Evolutionary conservation across 768 basidiomycete species (phyloP).

Genomic region (Filobasidium wieringae): DNA sequence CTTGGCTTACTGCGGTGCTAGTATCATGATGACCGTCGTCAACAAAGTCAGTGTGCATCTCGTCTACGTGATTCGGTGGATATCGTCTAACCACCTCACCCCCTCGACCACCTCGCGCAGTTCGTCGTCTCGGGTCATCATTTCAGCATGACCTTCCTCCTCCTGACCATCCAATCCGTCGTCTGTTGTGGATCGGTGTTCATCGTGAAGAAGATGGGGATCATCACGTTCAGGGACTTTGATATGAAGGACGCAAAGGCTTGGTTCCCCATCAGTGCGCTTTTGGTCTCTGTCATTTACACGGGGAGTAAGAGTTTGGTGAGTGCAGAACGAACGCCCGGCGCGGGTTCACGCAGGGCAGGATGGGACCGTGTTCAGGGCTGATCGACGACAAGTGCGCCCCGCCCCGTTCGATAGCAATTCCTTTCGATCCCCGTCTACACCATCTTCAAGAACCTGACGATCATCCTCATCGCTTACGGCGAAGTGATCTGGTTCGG

Average conservation of each 20-base stretch:
- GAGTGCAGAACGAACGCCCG: slow-evolving; percentile 39
- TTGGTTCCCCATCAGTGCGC: slow-evolving; percentile 89
- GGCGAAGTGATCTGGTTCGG: slow-evolving; percentile 97
- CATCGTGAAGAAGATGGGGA: slow-evolving; percentile 56
- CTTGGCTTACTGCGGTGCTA: slow-evolving; percentile 76
- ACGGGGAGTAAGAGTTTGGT: slow-evolving; percentile 95
- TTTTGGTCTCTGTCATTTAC: slow-evolving; percentile 90
- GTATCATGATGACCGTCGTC: slow-evolving; percentile 91
- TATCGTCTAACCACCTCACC: background rate
- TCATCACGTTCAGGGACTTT: slow-evolving; percentile 55
- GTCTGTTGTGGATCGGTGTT: slow-evolving; percentile 75
- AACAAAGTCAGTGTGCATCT: slow-evolving; percentile 60
- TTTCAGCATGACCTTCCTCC: slow-evolving; percentile 95
- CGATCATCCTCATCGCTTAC: slow-evolving; percentile 98
- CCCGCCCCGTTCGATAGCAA: slow-evolving; percentile 57
- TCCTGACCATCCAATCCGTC: slow-evolving; percentile 76
- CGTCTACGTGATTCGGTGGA: background rate
- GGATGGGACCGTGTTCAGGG: background rate
- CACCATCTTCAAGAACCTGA: slow-evolving; percentile 98
- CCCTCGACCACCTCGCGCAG: slow-evolving; percentile 40
- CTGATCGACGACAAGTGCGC: background rate
- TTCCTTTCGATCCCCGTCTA: slow-evolving; percentile 92
- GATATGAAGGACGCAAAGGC: slow-evolving; percentile 68
- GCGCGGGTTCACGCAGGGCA: background rate
- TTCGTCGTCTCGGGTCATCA: slow-evolving; percentile 85